phyloP scores from a whole-genome alignment of 768 basidiomycete genomes.

The Termitomyces sp. region DNA sequence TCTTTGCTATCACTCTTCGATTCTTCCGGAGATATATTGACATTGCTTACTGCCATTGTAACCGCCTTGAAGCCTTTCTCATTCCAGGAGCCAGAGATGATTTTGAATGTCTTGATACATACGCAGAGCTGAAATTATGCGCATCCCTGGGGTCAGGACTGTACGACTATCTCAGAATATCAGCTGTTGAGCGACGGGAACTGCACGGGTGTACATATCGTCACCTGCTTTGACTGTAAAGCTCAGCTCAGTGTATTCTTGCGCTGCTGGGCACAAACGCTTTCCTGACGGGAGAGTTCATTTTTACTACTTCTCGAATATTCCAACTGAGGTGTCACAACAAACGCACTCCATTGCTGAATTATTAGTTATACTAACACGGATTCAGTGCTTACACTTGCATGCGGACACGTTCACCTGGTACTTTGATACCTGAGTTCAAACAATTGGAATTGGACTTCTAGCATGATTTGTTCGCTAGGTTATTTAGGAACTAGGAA shows the following conservation, averaged over 20 bases:
- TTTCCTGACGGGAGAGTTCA: conserved; percentile 26
- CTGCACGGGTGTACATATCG: conserved; percentile 42
- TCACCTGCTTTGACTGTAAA: background rate
- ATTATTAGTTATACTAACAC: too few species aligned
- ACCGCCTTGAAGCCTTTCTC: conserved; percentile 48
- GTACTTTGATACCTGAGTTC: too few species aligned
- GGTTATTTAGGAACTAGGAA: too few species aligned
- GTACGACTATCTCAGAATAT: conserved; percentile 63
- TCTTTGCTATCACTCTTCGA: conserved; percentile 12
- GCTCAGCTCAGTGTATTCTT: conserved; percentile 37
- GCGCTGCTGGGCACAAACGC: conserved; percentile 41
- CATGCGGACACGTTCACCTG: background rate
- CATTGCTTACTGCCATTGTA: conserved; percentile 8
- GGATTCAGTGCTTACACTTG: too few species aligned
- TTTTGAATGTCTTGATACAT: conserved; percentile 61
- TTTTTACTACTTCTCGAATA: too few species aligned
- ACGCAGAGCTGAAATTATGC: conserved; percentile 46
- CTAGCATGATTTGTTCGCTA: background rate
- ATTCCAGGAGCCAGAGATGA: conserved; percentile 35
- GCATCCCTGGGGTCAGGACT: conserved; percentile 61
- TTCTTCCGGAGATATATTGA: conserved; percentile 3
- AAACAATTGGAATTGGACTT: too few species aligned
- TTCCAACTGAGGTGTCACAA: too few species aligned
- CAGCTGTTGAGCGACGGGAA: conserved; percentile 49
- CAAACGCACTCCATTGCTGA: too few species aligned